Base-by-base conservation (phyloP, 129 eudicot genomes). In the Saposhnikovia divaricata region DNA sequence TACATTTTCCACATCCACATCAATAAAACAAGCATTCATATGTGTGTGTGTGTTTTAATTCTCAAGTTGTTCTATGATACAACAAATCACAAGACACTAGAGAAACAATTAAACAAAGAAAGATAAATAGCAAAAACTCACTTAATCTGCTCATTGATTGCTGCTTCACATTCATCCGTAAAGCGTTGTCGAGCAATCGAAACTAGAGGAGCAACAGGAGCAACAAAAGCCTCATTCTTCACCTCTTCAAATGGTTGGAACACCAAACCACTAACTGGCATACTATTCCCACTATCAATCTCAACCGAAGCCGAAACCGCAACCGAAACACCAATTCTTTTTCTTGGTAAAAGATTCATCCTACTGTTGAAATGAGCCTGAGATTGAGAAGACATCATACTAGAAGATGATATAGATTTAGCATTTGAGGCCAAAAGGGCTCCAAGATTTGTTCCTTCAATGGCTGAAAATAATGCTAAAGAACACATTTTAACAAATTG, bases 61-160 rank as follows among this genome's bases (percentile, higher is more conserved):
- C 14, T 59, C 27, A 59, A 59, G 6, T 59, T 59, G 2, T 59
- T 59, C 9, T 18, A n/a, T 6, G 4, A 59, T 65, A 28, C 40
- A 25, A 11, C 39, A 28, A 66, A 34, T 27, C 21, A 66, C 1
- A 31, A 66, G 3, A 66, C 5, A 34, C 39, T 27, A 66, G 4
- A 66, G 9, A 13, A 27, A 34, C 72, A 65, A 11, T 12, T 2
- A 66, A 66, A 31, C 72, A 65, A 11, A 28, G 3, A 66, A 66
- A 31, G 13, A 13, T 13, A 75, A 47, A 19, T 28, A 39, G 44
- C n/a, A 40, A 72, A 72, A 19, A 9, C 91, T 86, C 82, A 91
- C 98, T 91, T 91, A 77, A 94, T 94, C 85, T 94, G 98, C 90
- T 94, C 96, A 78, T 94, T 91, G 39, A 94, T 86, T 6, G 98